Evolutionary conservation across 306 rosid genomes (phyloP).

Genomic region (Begonia masoniana): DNA sequence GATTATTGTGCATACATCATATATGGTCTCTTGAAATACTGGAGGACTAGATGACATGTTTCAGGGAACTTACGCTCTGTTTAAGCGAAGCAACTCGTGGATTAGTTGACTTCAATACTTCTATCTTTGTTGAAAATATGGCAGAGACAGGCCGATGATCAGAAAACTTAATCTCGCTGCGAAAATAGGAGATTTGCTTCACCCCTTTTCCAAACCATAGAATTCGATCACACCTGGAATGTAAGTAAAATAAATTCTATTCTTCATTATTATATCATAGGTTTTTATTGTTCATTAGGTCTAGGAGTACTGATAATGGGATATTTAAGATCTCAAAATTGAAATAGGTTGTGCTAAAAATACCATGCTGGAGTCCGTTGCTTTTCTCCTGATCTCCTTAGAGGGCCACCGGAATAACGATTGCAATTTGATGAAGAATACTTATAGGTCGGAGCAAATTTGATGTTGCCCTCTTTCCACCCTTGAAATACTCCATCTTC

Average conservation of each 20-base stretch:
- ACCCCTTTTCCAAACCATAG: slow-evolving; percentile 90
- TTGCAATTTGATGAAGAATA: slow-evolving; percentile 50
- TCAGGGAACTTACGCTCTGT: slow-evolving; percentile 30
- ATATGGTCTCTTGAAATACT: no score
- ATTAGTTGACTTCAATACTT: slow-evolving; percentile 28
- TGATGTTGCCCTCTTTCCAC: slow-evolving; percentile 82
- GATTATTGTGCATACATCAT: neutral
- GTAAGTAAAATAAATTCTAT: neutral
- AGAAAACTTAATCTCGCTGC: slow-evolving; percentile 87
- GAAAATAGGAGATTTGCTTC: slow-evolving; percentile 66
- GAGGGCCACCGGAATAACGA: slow-evolving; percentile 60
- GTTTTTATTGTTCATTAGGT: no score
- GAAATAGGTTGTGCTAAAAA: neutral
- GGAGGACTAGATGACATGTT: no score
- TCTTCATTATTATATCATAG: neutral
- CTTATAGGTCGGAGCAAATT: slow-evolving; percentile 87
- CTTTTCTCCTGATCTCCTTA: slow-evolving; percentile 63
- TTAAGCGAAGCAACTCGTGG: slow-evolving; percentile 23
- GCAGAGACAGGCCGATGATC: slow-evolving; percentile 97
- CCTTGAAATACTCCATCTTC: slow-evolving; percentile 74
- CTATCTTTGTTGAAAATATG: slow-evolving; percentile 64
- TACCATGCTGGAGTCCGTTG: slow-evolving; percentile 99
- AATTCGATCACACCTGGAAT: slow-evolving; percentile 82
- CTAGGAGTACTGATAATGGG: slow-evolving; percentile 1
- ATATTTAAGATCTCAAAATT: neutral